phyloP scores from a whole-genome alignment of 2,329 filamentous ascomycete genomes.

The Fusarium albidum region DNA sequence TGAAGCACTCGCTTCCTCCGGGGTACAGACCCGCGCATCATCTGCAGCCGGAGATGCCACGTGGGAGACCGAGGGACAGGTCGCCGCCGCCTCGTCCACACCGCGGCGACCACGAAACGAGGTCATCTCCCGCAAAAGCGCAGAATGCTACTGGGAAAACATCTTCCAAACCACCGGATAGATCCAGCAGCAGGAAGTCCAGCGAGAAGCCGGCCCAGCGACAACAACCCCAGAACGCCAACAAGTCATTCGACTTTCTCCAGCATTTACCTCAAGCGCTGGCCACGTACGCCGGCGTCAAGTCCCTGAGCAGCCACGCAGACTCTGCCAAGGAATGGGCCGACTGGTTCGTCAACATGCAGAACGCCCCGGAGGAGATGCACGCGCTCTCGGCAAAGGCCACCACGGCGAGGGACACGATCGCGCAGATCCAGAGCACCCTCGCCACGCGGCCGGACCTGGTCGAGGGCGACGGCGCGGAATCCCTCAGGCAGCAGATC shows the following conservation, averaged over 20 bases:
- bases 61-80: conserved; percentile 24
- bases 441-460: conserved; percentile 42
- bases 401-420: conserved; percentile 43
- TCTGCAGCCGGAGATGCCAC: conserved; percentile 14
- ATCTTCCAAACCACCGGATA: background rate
- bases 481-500: conserved; percentile 41
- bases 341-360: conserved; percentile 44
- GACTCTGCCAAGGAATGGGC: conserved; percentile 46
- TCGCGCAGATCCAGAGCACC: conserved; percentile 42
- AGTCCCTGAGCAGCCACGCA: conserved; percentile 39
- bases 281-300: conserved; percentile 39
- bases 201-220: conserved; percentile 3
- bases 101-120: background rate
- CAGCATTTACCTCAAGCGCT: conserved; percentile 38
- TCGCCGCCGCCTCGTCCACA: background rate
- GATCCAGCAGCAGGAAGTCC: background rate
- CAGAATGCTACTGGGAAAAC: conserved; percentile 1
- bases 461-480: conserved; percentile 42
- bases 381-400: conserved; percentile 37
- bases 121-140: background rate
- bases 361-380: conserved; percentile 44
- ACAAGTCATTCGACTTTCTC: conserved; percentile 23
- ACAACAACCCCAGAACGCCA: background rate
- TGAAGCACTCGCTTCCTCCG: conserved; percentile 17
- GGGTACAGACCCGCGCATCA: conserved; percentile 20